Base-by-base conservation (phyloP, 768 basidiomycete species). In the Suillus sp. region DNA sequence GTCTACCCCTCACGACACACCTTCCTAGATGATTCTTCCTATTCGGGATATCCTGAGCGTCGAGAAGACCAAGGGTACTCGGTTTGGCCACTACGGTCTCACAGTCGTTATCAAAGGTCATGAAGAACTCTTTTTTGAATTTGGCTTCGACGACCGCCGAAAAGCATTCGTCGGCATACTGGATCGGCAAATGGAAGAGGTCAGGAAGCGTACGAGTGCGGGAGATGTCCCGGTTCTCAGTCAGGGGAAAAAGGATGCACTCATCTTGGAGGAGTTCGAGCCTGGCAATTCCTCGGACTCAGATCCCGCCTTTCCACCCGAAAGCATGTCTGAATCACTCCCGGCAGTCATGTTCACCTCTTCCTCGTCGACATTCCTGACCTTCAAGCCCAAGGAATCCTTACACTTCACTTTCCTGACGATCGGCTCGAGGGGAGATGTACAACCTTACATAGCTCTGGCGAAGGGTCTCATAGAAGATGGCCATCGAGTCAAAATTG, bases 91-190 rank as follows among this genome's bases (percentile, higher is more conserved):
- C 71, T 86, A 91, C 70, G 96, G 96, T 32, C 84, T 99, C 22
- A 87, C 92, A 40, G 81, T 99, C 62, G 89, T 98, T 60, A 87
- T 99, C 68, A 93, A 91, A 70, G 96, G 96, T 0, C 95, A 99
- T 72, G 96, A 99, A 77, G 96, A 99, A 73, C 81, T 99, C 11
- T 99, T 99, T 80, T 91, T 99, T 69, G 97, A 99, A 76, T 96
- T 99, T 72, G 81, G 83, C 47, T 87, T 89, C 22, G 85, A 90
- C 62, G 89, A 92, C 61, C 88, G 92, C 66, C 86, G 96, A 27
- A 83, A 89, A 66, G 87, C 88, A 1, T 95, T 96, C 70, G 84
- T 91, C 22, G 74, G 74, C 14, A 79, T 96, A 22, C 78, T 99
- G 51, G 87, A 95, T 67, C 81, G 83, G 30, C 93, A 95, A 72